A percentile compares a stretch with the other conserved stretches of the same genome.
phyloP scores from a whole-genome alignment of 306 rosid genomes.

The Cicer arietinum region DNA sequence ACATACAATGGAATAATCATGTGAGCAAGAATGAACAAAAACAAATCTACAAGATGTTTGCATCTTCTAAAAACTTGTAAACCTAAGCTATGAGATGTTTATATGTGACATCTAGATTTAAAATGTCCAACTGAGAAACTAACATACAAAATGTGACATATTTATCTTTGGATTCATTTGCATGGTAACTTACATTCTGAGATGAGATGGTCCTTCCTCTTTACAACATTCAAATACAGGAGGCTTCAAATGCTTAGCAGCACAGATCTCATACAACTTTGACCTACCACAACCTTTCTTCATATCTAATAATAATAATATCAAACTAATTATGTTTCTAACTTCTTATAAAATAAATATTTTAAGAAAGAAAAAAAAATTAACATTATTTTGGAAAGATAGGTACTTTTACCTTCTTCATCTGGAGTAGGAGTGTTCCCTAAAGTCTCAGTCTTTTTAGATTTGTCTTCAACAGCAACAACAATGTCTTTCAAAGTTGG shows the following conservation, averaged over 20 bases:
- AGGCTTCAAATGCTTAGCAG: constrained; percentile 63
- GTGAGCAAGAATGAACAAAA: constrained; percentile 3
- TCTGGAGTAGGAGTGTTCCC: constrained; percentile 7
- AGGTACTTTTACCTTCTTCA: constrained; percentile 45
- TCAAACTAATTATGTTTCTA: not conserved
- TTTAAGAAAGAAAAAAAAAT: not conserved
- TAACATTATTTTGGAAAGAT: not conserved
- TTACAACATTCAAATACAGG: constrained; percentile 71
- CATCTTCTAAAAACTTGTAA: constrained; percentile 3
- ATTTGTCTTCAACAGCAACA: constrained; percentile 1
- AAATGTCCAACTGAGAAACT: constrained; percentile 5
- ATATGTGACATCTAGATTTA: not conserved
- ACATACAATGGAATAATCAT: constrained; percentile 12
- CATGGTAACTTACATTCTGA: constrained; percentile 53
- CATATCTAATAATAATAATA: constrained; percentile 46
- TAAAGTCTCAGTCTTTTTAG: constrained; percentile 26
- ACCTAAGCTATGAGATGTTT: constrained; percentile 21
- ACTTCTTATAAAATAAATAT: not conserved
- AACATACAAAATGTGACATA: not conserved
- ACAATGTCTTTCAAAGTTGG: not conserved
- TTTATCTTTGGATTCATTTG: not conserved
- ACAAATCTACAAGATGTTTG: not conserved
- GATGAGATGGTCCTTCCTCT: constrained; percentile 74
- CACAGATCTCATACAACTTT: constrained; percentile 60
- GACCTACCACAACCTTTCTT: constrained; percentile 56